Conservation (phyloP, 2,329 filamentous ascomycete genomes). For the Colletotrichum agaves region DNA sequence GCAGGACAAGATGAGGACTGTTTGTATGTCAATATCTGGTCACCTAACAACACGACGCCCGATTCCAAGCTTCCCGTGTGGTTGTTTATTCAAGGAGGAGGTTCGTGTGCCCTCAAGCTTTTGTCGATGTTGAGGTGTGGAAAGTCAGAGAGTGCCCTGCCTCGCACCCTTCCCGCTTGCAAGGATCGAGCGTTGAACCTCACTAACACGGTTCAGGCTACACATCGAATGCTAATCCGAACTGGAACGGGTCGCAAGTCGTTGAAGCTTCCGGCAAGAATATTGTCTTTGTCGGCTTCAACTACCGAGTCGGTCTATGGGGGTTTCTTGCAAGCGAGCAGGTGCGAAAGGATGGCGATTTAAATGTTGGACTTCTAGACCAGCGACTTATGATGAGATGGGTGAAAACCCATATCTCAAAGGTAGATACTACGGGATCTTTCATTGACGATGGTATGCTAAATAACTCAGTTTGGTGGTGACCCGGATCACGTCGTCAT, state of each 20-base stretch:
- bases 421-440: slow-evolving; percentile 44
- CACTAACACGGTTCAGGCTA: slow-evolving; percentile 50
- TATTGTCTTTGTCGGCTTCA: slow-evolving; percentile 69
- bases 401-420: slow-evolving; percentile 68
- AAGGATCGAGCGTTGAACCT: neutral
- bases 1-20: slow-evolving; percentile 68
- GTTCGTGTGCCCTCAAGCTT: slow-evolving; percentile 29
- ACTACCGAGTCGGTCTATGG: slow-evolving; percentile 71
- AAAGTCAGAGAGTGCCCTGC: slow-evolving; percentile 2
- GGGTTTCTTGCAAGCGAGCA: slow-evolving; percentile 71
- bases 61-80: slow-evolving; percentile 72
- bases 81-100: slow-evolving; percentile 65
- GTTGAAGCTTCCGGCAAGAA: slow-evolving; percentile 55
- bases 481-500: slow-evolving; percentile 69
- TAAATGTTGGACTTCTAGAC: slow-evolving; percentile 73
- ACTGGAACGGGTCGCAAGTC: slow-evolving; percentile 61
- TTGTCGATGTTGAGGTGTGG: neutral
- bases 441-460: neutral
- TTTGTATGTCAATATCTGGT: slow-evolving; percentile 73
- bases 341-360: slow-evolving; percentile 63
- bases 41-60: slow-evolving; percentile 64
- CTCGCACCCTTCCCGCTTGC: neutral
- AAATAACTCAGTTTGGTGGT: slow-evolving; percentile 60
- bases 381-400: slow-evolving; percentile 70
- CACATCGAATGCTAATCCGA: slow-evolving; percentile 57